Conservation (phyloP, 2,329 filamentous ascomycete species). For the Ophiostoma ips region DNA sequence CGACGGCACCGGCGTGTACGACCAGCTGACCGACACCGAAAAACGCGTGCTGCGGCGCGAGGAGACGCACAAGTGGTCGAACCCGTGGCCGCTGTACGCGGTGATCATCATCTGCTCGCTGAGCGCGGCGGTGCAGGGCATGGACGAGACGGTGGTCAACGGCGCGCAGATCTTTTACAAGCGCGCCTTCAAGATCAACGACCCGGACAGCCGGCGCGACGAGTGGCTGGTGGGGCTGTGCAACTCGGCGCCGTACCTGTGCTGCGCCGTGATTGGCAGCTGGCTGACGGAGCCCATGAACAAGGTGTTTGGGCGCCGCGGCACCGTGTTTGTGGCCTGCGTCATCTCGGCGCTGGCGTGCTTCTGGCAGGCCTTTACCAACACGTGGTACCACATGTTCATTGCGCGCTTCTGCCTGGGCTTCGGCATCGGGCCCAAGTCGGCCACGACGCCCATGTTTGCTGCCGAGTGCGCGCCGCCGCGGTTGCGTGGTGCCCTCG, state of each 20-base stretch:
- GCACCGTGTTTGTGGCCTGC: slow-evolving; percentile 58
- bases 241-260: slow-evolving; percentile 49
- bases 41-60: slow-evolving; percentile 43
- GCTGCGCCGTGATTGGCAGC: slow-evolving; percentile 54
- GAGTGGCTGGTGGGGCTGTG: slow-evolving; percentile 46
- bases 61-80: slow-evolving; percentile 52
- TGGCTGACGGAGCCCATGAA: slow-evolving; percentile 65
- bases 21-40: slow-evolving; percentile 44
- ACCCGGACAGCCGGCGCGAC: slow-evolving; percentile 30
- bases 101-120: slow-evolving; percentile 53
- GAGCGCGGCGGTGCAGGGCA: slow-evolving; percentile 56
- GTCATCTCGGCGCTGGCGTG: slow-evolving; percentile 20
- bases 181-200: slow-evolving; percentile 44
- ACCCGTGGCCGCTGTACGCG: slow-evolving; percentile 50
- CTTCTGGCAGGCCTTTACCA: slow-evolving; percentile 35
- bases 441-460: slow-evolving; percentile 50
- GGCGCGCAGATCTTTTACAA: slow-evolving; percentile 54
- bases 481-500: slow-evolving; percentile 49
- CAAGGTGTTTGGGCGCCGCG: slow-evolving; percentile 52
- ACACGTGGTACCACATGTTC: slow-evolving; percentile 52
- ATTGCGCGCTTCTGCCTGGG: slow-evolving; percentile 56
- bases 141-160: slow-evolving; percentile 59
- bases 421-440: slow-evolving; percentile 57
- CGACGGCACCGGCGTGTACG: slow-evolving; percentile 8
- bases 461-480: slow-evolving; percentile 55